Evolutionary conservation across 129 eudicot genomes (phyloP), one percentile per base, ranked within the genome.

Genomic region (Centella asiatica): DNA sequence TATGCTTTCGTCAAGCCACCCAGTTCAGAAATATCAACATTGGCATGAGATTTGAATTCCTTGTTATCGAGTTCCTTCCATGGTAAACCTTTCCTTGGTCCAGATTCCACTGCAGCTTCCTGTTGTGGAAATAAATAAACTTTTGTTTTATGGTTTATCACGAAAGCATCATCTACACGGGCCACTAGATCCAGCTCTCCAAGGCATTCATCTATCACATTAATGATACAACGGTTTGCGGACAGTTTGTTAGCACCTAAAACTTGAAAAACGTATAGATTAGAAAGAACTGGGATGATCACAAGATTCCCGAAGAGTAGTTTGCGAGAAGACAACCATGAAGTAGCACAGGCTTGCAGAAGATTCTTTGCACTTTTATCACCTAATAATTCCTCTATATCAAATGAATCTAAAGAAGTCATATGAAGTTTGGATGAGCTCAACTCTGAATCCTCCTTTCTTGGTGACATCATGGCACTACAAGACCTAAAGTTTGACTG

Each of bases 1-100:
- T 76, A 93, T 68, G 87, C 96, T 75, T 87, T 80, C 20, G 87
- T 76, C 58, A 92, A 68, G 39, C 94, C 94, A 11, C 95, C 99
- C 81, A 87, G 64, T 53, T 72, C 80, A 40, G 81, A 49, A 44
- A 67, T 40, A 64, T 74, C 77, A 70, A 62, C 74, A 51, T 24
- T 68, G 49, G 14, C 39, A 29, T 66, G 69, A 46, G 58, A 72
- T 63, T 39, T 68, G 60, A 15, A 31, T 64, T 69, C 71, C 42
- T 76, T 72, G 50, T 68, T 60, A 48, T 69, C 56, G 44, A 61
- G 34, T 68, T 71, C 76, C 62, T 46, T 32, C 24, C 28, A 4
- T 20, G 27, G 66, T 40, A 66, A 66, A 67, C 70, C 32, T 37
- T 58, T 72, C 69, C 53, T 70, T 47, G 25, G 52, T 33, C 77